Base-by-base conservation (phyloP, 176 grass and related monocot species). In the Bothriochloa decipiens region DNA sequence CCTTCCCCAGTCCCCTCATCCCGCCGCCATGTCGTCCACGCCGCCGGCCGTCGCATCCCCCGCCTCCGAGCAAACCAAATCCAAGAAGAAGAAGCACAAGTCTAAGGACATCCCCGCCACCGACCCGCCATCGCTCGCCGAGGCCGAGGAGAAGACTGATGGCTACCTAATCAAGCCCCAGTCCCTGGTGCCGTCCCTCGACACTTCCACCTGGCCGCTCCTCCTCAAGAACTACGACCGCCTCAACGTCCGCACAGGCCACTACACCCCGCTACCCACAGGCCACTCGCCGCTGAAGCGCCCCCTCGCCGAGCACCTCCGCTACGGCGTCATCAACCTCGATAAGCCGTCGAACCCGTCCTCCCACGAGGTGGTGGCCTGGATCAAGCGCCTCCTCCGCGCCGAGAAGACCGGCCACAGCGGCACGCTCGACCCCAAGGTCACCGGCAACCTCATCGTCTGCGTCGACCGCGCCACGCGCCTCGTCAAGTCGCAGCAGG, bases 321-420 rank as follows among this genome's bases (percentile, higher is more conserved):
- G 94, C 66, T 98, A 98, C 63, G 93, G 89, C 11, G 13, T 98
- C 76, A 83, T 98, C 81, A 98, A 95, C 85, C 93, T 98, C 74
- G 96, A 98, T 77, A 98, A 95, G 79, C 96, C 96, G 1, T 98
- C 96, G 27, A 98, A 98, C 72, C 93, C 96, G 4, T 98, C 96
- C 22, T 98, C 96, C 36, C 96, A 98, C 62, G 96, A 98, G 89
- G 96, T 98, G 15, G 96, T 95, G 8, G 93, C 96, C 7, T 95
- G 91, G 96, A 95, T 95, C 86, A 95, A 92, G 87, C 91, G 96
- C 68, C 68, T 99, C 65, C 77, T 99, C 66, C 93, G 91, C 68
- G 55, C 69, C 41, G 91, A 96, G 71, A 96, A 96, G 82, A 94
- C 93, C 0, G 93, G 91, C 41, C 93, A 99, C 83, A 94, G 91